phyloP scores from a whole-genome alignment of 2,329 filamentous ascomycete genomes.

The Karstenula rhodostoma region DNA sequence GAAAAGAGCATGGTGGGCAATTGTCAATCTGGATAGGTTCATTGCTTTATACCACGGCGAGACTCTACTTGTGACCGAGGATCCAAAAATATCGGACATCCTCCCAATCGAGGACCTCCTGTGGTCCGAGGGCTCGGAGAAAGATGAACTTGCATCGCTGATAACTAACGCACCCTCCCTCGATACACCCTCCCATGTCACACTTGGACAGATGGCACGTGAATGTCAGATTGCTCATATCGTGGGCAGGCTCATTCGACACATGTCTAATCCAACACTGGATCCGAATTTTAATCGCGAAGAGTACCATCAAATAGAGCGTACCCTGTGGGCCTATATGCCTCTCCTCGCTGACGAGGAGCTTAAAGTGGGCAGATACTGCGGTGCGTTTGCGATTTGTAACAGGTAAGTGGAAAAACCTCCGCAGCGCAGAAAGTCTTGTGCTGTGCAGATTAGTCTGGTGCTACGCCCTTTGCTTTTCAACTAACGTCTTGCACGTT shows the following conservation, averaged over 20 bases:
- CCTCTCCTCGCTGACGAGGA: background rate
- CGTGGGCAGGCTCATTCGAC: background rate
- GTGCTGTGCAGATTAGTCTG: too few species aligned
- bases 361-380: background rate
- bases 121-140: background rate
- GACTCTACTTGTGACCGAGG: background rate
- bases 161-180: background rate
- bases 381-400: constrained; percentile 1
- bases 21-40: constrained; percentile 1
- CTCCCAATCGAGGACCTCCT: background rate
- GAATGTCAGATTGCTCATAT: constrained; percentile 3
- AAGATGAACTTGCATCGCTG: background rate
- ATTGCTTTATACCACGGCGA: background rate
- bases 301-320: background rate
- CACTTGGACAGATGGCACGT: constrained; percentile 3
- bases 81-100: background rate
- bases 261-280: background rate
- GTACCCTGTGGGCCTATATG: background rate
- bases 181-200: background rate
- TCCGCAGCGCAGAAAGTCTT: background rate
- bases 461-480: too few species aligned
- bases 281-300: background rate
- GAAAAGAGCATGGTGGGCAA: constrained; percentile 3
- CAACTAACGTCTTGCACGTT: background rate
- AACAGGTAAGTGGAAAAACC: background rate